phyloP scores from a whole-genome alignment of 2,329 filamentous ascomycete genomes.

The Ophiostoma fasciatum region DNA sequence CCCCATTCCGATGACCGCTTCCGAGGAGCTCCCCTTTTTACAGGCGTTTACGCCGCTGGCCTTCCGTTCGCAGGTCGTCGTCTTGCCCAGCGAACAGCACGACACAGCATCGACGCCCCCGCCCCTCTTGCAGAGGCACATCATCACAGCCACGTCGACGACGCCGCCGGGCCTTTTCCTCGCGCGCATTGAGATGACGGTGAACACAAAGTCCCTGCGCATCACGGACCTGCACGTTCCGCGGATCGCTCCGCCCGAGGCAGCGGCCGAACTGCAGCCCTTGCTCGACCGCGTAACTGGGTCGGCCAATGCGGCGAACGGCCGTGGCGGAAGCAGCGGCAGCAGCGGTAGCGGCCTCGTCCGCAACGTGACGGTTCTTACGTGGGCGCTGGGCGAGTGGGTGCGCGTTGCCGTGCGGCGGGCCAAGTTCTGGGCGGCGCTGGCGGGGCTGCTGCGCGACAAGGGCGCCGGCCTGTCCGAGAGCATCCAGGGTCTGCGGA shows the following conservation, averaged over 20 bases:
- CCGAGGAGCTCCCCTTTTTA: conserved; percentile 53
- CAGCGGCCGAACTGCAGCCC: conserved; percentile 40
- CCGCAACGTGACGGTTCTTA: conserved; percentile 43
- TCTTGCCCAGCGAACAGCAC: conserved; percentile 27
- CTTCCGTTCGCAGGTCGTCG: conserved; percentile 38
- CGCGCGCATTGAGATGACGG: conserved; percentile 40
- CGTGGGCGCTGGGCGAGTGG: conserved; percentile 58
- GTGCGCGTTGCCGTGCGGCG: conserved; percentile 43
- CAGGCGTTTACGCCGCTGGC: conserved; percentile 55
- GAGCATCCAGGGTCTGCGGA: conserved; percentile 18
- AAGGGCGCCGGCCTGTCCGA: conserved; percentile 17
- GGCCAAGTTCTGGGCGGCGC: conserved; percentile 45
- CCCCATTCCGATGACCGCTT: conserved; percentile 45
- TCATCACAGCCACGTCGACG: conserved; percentile 35
- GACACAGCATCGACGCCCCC: conserved; percentile 10
- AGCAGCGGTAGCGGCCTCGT: conserved; percentile 27
- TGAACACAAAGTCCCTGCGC: conserved; percentile 36
- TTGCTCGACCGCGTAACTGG: conserved; percentile 30
- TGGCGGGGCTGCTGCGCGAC: conserved; percentile 32
- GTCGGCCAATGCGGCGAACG: conserved; percentile 10
- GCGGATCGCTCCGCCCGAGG: conserved; percentile 37
- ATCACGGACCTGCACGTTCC: conserved; percentile 39
- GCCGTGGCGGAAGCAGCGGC: conserved; percentile 8
- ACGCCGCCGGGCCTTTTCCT: conserved; percentile 39
- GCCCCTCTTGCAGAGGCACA: conserved; percentile 34